phyloP scores from a whole-genome alignment of 1,284 basidiomycete genomes.

The Grifola frondosa region DNA sequence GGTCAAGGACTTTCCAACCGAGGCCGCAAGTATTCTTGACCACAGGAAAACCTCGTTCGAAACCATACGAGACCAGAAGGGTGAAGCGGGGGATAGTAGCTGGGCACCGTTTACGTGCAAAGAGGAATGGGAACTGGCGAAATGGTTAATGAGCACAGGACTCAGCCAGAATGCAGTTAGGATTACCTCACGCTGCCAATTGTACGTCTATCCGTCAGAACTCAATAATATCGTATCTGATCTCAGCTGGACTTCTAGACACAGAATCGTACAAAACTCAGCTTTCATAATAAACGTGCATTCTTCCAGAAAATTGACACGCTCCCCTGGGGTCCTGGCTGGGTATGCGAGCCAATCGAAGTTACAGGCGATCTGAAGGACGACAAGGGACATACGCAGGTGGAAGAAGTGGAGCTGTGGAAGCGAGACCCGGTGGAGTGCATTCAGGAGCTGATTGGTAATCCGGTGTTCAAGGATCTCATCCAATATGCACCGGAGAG shows the following conservation, averaged over 20 bases:
- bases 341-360: constrained; percentile 21
- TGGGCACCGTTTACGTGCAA: constrained; percentile 26
- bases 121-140: constrained; percentile 33
- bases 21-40: constrained; percentile 2
- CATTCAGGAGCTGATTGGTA: constrained; percentile 33
- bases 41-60: constrained; percentile 18
- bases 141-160: constrained; percentile 30
- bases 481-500: constrained; percentile 33
- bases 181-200: constrained; percentile 32
- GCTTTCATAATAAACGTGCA: constrained; percentile 23
- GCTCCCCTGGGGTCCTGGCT: constrained; percentile 26
- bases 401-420: constrained; percentile 27
- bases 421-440: constrained; percentile 32
- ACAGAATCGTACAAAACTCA: constrained; percentile 9
- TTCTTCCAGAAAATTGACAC: constrained; percentile 31
- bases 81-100: neutral
- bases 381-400: constrained; percentile 16
- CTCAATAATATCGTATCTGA: constrained; percentile 33
- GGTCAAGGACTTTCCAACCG: constrained; percentile 4
- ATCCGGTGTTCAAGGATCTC: constrained; percentile 29
- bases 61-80: constrained; percentile 3
- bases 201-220: constrained; percentile 30
- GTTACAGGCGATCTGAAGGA: constrained; percentile 27
- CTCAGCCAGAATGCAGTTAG: constrained; percentile 29
- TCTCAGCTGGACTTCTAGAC: constrained; percentile 11